Base-by-base conservation (phyloP, 768 basidiomycete genomes). In the Hericium erinaceus region DNA sequence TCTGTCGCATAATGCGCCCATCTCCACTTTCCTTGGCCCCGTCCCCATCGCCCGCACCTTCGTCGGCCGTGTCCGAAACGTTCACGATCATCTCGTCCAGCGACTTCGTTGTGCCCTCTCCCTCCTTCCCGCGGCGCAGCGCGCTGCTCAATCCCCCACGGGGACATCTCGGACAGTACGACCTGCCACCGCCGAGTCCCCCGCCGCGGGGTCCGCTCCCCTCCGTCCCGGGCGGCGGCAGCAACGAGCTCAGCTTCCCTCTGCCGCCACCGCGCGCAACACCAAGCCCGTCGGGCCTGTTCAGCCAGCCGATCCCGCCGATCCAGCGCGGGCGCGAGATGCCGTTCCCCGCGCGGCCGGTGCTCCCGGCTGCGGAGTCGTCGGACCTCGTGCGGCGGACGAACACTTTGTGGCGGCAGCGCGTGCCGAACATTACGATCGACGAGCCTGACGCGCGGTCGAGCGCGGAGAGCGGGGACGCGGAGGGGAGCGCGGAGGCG, bases 271-370 rank as follows among this genome's bases (percentile, higher is more conserved):
- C 15, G 20, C 11, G n/a, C 18, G 28, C 28, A 18, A 22, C 16
- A 6, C 48, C n/a, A 12, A n/a, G 12, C 33, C 44, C 9, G 13
- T 33, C 55, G n/a, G 9, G 13, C 7, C 54, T 58, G 3, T 61
- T 59, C 52, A 20, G 60, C 13, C 65, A 64, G 37, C 54, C 52
- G 7, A 48, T 56, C 1, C 56, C 59, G 13, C 3, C 41, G 5
- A 53, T 56, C 28, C 73, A 73, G 58, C 72, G 81, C 15, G 81
- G 81, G 12, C 73, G 74, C 40, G 75, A 79, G 62, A 61, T 73
- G 13, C 80, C 82, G 0, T 82, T 82, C 69, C 81, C 81, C 22
- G 54, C 72, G n/a, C 69, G 68, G 10, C 78, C 79, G 18, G 60
- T 78, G n/a, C 57, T 72, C 6, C 66, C 58, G 52, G 67, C 52